phyloP scores from a whole-genome alignment of 768 basidiomycete species.

The Leucogyrophana mollusca region DNA sequence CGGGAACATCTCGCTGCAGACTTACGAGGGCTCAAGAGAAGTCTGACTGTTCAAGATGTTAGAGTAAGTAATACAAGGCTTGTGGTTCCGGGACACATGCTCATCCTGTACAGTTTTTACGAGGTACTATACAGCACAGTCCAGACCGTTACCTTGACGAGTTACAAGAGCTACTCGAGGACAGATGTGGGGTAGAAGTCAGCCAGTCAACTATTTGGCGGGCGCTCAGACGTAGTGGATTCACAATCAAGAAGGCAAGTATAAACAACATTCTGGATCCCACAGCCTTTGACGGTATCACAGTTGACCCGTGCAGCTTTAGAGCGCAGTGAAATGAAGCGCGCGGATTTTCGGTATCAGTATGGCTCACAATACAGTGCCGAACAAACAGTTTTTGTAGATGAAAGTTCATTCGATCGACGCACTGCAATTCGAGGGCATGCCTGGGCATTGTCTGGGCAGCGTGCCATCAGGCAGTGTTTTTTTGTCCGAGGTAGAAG shows the following conservation, averaged over 20 bases:
- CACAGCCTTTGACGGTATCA: no score
- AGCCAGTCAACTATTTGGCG: constrained; percentile 14
- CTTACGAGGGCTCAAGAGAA: no score
- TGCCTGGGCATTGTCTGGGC: constrained; percentile 19
- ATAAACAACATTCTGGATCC: no score
- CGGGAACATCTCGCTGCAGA: no score
- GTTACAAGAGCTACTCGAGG: constrained; percentile 8
- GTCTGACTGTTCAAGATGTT: no score
- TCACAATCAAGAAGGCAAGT: constrained; percentile 20
- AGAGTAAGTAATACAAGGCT: no score
- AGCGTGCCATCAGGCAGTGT: constrained; percentile 10
- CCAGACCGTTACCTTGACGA: constrained; percentile 17
- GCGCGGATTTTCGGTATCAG: constrained; percentile 8
- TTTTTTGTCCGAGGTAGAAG: constrained; percentile 11
- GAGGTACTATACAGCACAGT: no score
- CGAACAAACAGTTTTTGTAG: constrained; percentile 21
- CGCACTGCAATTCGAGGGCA: constrained; percentile 16
- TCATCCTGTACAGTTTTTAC: no score
- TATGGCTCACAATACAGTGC: constrained; percentile 7
- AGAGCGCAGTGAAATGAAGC: constrained; percentile 13
- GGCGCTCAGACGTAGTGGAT: constrained; percentile 15
- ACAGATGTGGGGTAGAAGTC: constrained; percentile 5
- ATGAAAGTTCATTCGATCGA: constrained; percentile 19
- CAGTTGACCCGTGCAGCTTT: constrained; percentile 12
- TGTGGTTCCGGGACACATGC: no score